Base-by-base conservation (phyloP, 106 monocot genomes). In the Allium cepa region DNA sequence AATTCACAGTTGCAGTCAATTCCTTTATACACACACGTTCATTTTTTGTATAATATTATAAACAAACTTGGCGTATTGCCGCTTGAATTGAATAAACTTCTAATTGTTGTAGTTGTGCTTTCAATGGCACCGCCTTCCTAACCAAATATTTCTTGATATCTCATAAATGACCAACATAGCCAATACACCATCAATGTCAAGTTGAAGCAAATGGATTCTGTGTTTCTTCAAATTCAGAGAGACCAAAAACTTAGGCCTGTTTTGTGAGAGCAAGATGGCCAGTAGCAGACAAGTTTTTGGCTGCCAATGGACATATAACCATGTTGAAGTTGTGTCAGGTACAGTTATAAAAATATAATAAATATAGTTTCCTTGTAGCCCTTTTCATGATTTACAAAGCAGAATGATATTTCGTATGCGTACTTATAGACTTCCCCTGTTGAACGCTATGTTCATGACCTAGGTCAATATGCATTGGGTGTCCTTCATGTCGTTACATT, bases 261-360 rank as follows among this genome's bases (percentile, higher is more conserved):
- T 81, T 97, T 77, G 92, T 89, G 47, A 75, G 89, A 77, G 82
- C 88, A 46, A 81, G 84, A 18, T 97, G 97, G 97, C 84, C 84
- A 70, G 83, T 70, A 46, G 85, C 89, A 58, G 97, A 97, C 48
- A 82, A 86, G 61, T 97, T 97, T 71, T 76, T 97, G 57, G 59
- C 80, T 36, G 88, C 74, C 46, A 97, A 92, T 80, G 97, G 97
- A 0, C 92, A 97, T 58, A 82, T 79, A 66, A 92, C 72, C 2
- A 87, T 92, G 88, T 73, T 97, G 70, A 92, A 97, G 57, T 52
- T 97, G 28, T 97, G 86, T 56, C 92, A 97, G 78, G 97, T 97
- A 79, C 22, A 22, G 22, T 22, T 0, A 1, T 22, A 22, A 22
- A 57, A 36, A 26, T 49, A 22, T 66, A 7, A 10, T 66, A 26